Evolutionary conservation across 1,284 basidiomycete genomes (phyloP).

Genomic region (Termitomyces sp.): DNA sequence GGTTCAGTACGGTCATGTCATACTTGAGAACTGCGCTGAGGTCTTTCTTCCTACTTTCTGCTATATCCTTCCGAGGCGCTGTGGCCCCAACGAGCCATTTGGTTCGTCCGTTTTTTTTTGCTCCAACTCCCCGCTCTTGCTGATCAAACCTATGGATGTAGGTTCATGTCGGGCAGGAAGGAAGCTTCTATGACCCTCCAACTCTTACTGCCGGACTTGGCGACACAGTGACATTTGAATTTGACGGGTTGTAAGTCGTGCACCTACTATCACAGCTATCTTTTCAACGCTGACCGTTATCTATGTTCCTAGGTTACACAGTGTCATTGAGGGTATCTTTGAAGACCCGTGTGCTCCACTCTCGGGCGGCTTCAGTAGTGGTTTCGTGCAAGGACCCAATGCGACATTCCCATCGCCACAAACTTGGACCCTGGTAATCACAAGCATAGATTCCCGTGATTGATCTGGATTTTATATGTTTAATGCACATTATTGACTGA

Average conservation of each 20-base stretch:
- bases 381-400: conserved; percentile 13
- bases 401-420: conserved; percentile 4
- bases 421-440: conserved; percentile 24
- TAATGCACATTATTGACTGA: not conserved
- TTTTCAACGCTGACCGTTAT: not conserved
- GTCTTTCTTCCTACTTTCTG: not conserved
- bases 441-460: conserved; percentile 28
- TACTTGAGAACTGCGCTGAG: not conserved
- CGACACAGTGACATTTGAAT: conserved; percentile 31
- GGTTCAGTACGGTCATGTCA: not conserved
- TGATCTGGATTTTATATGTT: not conserved
- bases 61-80: conserved; percentile 2
- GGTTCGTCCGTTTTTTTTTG: not conserved
- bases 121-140: not conserved
- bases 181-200: conserved; percentile 31
- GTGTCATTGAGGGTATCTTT: conserved; percentile 20
- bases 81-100: conserved; percentile 8
- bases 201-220: conserved; percentile 25
- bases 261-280: not conserved
- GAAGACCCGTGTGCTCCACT: conserved; percentile 21
- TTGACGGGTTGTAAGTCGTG: conserved; percentile 26
- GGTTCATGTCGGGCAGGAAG: conserved; percentile 32
- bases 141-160: conserved; percentile 10
- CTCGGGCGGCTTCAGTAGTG: conserved; percentile 24
- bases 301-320: conserved; percentile 15